These are phyloP conservation scores for Rugosomyces carneus DNA, from an alignment of 1,284 basidiomycete species.

Conservation along the genomic window DNA sequence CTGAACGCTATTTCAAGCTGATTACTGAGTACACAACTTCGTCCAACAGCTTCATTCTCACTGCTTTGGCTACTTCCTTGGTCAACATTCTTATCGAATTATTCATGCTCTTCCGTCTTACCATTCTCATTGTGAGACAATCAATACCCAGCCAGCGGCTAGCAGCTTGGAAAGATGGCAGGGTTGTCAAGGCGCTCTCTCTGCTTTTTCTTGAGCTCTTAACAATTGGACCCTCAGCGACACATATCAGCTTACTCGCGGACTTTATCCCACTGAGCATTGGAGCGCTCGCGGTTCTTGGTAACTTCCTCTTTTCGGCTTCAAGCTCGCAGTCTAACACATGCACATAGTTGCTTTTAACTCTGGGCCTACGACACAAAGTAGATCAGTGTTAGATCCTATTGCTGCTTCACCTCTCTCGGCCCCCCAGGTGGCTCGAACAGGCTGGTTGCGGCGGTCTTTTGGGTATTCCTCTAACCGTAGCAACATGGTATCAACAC, in stretches of 20 bases:
- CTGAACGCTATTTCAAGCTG: neutral
- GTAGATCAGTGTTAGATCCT: neutral
- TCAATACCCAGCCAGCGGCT: conserved; percentile 23
- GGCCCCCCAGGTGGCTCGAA: neutral
- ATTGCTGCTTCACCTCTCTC: conserved; percentile 1
- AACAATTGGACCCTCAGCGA: conserved; percentile 36
- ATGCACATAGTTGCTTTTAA: conserved; percentile 11
- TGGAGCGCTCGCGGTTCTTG: conserved; percentile 41
- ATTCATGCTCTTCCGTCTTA: conserved; percentile 34
- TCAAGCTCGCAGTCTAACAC: neutral
- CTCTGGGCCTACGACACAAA: neutral
- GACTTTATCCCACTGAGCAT: conserved; percentile 45
- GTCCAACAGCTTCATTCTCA: conserved; percentile 36
- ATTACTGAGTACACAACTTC: neutral
- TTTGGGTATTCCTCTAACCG: conserved; percentile 2
- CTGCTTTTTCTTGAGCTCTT: conserved; percentile 42
- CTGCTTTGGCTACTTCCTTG: conserved; percentile 36
- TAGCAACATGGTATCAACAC: neutral
- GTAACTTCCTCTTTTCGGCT: conserved; percentile 15
- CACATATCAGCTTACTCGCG: conserved; percentile 32
- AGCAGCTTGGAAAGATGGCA: conserved; percentile 23
- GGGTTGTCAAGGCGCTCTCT: conserved; percentile 31
- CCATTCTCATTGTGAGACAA: conserved; percentile 25
- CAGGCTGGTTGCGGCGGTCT: conserved; percentile 9
- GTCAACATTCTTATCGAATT: conserved; percentile 36